Conservation (phyloP, 208 protist genomes). For the Trypanosoma rangeli region DNA sequence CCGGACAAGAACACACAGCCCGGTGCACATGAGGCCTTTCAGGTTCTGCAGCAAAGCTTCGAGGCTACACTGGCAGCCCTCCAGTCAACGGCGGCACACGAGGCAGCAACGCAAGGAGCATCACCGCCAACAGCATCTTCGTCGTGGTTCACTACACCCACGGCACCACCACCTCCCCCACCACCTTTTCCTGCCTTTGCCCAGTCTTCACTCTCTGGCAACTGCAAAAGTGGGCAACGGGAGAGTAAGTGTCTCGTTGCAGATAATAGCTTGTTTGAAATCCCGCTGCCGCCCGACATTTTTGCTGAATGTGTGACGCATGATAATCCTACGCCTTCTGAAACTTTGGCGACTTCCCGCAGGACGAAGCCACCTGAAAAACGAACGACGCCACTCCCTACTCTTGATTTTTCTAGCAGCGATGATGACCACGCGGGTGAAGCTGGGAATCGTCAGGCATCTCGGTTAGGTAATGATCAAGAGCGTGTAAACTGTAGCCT, state of each 20-base stretch:
- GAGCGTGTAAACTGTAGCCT: background rate
- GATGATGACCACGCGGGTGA: background rate
- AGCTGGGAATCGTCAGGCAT: background rate
- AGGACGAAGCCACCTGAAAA: background rate
- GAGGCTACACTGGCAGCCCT: slow-evolving; percentile 29
- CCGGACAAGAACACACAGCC: slow-evolving; percentile 78
- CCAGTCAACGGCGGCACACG: background rate
- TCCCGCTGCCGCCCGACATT: slow-evolving; percentile 36
- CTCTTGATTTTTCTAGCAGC: slow-evolving; percentile 19
- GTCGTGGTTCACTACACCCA: background rate
- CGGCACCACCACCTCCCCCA: slow-evolving; percentile 1
- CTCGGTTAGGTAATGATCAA: background rate
- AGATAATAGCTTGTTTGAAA: slow-evolving; percentile 22
- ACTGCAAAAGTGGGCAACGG: background rate
- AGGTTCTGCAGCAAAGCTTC: slow-evolving; percentile 56
- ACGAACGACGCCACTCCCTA: slow-evolving; percentile 17
- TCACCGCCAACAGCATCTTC: slow-evolving; percentile 15
- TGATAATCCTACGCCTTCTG: background rate
- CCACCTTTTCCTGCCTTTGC: background rate
- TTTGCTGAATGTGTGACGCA: slow-evolving; percentile 20
- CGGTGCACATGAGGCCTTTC: slow-evolving; percentile 52
- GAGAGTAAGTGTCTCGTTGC: background rate
- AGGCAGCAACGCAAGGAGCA: background rate
- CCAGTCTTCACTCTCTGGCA: background rate
- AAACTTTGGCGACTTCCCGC: background rate